Conservation (phyloP, 331 rosid genomes). For the Malus hybrid region DNA sequence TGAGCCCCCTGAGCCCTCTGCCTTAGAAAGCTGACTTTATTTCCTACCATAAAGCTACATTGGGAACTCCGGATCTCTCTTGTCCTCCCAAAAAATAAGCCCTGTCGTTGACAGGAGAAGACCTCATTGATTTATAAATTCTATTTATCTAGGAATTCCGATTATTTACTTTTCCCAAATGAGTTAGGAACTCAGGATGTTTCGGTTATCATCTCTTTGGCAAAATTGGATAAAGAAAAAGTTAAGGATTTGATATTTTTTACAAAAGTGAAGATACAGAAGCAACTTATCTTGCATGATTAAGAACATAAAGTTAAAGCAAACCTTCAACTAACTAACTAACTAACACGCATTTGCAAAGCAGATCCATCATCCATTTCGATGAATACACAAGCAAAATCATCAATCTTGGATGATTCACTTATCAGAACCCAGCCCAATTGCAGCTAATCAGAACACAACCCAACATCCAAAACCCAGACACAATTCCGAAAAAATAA, state of each 20-base stretch:
- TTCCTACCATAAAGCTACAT: conserved; percentile 54
- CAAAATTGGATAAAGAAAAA: neutral
- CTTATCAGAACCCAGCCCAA: neutral
- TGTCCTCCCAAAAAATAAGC: conserved; percentile 41
- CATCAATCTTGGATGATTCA: neutral
- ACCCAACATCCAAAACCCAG: neutral
- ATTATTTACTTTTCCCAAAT: neutral
- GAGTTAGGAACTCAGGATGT: neutral
- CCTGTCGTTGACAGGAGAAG: conserved; percentile 34
- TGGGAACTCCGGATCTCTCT: conserved; percentile 54
- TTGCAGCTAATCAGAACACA: neutral
- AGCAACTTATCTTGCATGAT: neutral
- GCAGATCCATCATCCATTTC: neutral
- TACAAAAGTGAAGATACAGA: neutral
- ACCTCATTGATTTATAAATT: neutral
- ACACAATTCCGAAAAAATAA: conserved; percentile 1
- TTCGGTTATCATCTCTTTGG: neutral
- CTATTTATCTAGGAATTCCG: neutral
- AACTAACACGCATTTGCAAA: neutral
- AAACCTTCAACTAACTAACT: neutral
- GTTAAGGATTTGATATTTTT: neutral
- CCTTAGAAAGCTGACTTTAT: conserved; percentile 38
- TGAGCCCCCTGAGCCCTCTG: conserved; percentile 39
- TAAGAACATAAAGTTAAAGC: neutral
- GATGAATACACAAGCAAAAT: neutral